Evolutionary conservation across 352 stramenopile genomes (phyloP).

Genomic region (Sclerospora graminicola): DNA sequence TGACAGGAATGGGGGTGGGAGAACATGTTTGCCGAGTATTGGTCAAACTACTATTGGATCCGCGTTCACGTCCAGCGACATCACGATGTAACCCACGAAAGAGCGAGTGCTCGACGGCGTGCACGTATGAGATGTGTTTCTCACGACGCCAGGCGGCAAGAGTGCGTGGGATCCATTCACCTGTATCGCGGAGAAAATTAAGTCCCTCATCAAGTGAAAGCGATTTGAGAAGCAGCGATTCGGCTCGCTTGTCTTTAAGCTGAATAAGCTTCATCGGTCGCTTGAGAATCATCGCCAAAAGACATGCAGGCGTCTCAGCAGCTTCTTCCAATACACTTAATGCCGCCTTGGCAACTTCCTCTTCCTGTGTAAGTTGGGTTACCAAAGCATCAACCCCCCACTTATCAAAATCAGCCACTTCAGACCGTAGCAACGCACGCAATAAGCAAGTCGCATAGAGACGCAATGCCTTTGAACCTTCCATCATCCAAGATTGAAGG

Average conservation of each 20-base stretch:
- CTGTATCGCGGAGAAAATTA: conserved; percentile 66
- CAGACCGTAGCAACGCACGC: conserved; percentile 65
- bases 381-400: conserved; percentile 83
- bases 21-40: conserved; percentile 39
- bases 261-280: conserved; percentile 66
- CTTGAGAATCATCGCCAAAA: conserved; percentile 80
- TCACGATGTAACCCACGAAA: conserved; percentile 79
- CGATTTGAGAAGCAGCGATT: conserved; percentile 78
- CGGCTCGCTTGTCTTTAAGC: conserved; percentile 66
- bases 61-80: conserved; percentile 51
- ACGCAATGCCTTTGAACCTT: conserved; percentile 73
- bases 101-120: conserved; percentile 69
- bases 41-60: conserved; percentile 16
- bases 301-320: conserved; percentile 69
- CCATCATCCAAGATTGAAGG: conserved; percentile 82
- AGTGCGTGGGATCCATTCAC: conserved; percentile 76
- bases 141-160: conserved; percentile 66
- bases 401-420: conserved; percentile 83
- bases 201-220: conserved; percentile 71
- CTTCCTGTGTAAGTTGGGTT: conserved; percentile 77
- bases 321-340: conserved; percentile 83
- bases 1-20: conserved; percentile 73
- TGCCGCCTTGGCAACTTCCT: conserved; percentile 76
- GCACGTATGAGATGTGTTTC: conserved; percentile 81
- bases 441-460: conserved; percentile 81